phyloP scores from a whole-genome alignment of 306 rosid genomes.

The Biancaea sappan region DNA sequence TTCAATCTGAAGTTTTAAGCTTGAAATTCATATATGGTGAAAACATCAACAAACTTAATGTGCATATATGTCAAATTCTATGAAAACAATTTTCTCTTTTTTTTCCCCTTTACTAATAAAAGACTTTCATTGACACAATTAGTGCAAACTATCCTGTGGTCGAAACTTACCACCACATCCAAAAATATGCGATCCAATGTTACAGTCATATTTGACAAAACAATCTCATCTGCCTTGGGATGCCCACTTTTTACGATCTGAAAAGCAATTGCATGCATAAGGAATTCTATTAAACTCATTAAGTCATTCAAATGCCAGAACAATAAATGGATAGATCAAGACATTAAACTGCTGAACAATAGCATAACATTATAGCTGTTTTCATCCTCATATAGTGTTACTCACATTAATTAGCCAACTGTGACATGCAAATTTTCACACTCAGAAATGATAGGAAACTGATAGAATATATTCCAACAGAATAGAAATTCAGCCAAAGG shows the following conservation, averaged over 20 bases:
- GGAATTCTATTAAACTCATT: neutral
- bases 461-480: too few relatives aligned
- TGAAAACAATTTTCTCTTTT: neutral
- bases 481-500: too few relatives aligned
- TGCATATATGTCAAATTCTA: constrained; percentile 29
- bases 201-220: constrained; percentile 80
- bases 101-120: neutral
- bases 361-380: neutral
- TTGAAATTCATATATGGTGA: neutral
- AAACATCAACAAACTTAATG: constrained; percentile 27
- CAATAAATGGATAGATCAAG: constrained; percentile 8
- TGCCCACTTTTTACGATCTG: constrained; percentile 78
- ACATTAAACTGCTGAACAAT: constrained; percentile 19
- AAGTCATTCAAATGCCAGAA: constrained; percentile 20
- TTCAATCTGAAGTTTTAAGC: constrained; percentile 40
- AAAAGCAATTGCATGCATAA: constrained; percentile 37
- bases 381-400: constrained; percentile 14
- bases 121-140: neutral
- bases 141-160: constrained; percentile 8
- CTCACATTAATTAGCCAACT: constrained; percentile 1
- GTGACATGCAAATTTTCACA: neutral
- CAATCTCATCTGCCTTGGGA: constrained; percentile 77
- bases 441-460: too few relatives aligned
- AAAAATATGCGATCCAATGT: constrained; percentile 72
- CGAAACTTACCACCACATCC: constrained; percentile 79